Base-by-base conservation (phyloP, 1,139 yeast species). In the Geotrichum fermentans region DNA sequence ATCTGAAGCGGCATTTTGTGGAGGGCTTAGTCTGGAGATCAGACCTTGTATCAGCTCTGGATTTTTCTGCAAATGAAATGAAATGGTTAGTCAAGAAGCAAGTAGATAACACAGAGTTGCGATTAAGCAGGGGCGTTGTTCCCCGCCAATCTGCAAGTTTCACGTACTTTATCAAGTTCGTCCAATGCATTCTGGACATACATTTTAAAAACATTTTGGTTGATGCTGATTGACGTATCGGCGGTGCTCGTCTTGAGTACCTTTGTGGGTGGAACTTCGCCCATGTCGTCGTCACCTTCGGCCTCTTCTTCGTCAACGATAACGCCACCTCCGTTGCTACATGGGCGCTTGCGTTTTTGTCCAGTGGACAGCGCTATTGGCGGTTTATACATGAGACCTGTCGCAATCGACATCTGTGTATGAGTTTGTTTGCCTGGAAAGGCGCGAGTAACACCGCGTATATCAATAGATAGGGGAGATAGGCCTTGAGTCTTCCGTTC, bases 151-250 rank as follows among this genome's bases (percentile, higher is more conserved):
- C n/a, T n/a, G 16, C 20, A 22, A 28, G 32, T 18, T 21, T 20
- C 48, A 67, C 73, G 73, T 75, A 71, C 77, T 68, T 55, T 76
- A 54, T 82, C 88, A 60, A 83, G 70, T 48, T 83, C 78, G 44
- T 80, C 83, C 56, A 86, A 69, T 30, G 92, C 92, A 50, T 85
- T 75, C 56, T 75, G 76, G 28, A 84, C 80, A 61, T 76, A 78
- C 39, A 84, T 73, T 45, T 74, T 67, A 66, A 80, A 83, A 77
- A 83, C 74, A 14, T 28, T 28, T 28, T 28, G 32, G 32, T 14
- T 28, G 32, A 28, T 11, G 32, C 6, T 14, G n/a, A 28, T 14
- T 11, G 11, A 13, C 11, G 11, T 14, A 28, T 14, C 3, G n/a
- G 32, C 32, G 32, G 6, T 28, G 11, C 5, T 14, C n/a, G 32